Conservation (phyloP, 148 eudicot genomes). For the Camellia granthamiana region DNA sequence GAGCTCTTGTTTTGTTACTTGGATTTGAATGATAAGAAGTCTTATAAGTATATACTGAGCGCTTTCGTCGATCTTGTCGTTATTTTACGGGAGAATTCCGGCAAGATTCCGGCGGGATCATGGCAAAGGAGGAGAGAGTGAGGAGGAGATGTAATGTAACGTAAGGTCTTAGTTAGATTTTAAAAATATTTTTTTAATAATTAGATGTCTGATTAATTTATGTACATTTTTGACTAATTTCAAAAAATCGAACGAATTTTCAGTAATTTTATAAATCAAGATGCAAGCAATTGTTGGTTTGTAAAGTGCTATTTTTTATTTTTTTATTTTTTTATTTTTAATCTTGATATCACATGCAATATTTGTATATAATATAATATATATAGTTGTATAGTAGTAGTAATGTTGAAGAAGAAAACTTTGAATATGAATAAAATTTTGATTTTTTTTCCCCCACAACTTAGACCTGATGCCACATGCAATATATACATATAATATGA, state of each 20-base stretch:
- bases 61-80: constrained; percentile 67
- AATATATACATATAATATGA: too few relatives aligned
- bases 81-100: constrained; percentile 24
- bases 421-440: background rate
- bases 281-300: too few relatives aligned
- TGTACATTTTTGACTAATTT: too few relatives aligned
- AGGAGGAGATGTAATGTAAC: background rate
- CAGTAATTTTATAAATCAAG: too few relatives aligned
- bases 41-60: constrained; percentile 50
- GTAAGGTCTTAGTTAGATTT: background rate
- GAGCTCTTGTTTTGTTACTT: constrained; percentile 66
- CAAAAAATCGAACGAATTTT: too few relatives aligned
- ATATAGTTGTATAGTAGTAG: background rate
- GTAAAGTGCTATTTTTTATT: too few relatives aligned
- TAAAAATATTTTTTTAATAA: too few relatives aligned
- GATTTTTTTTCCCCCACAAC: too few relatives aligned
- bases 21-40: constrained; percentile 66
- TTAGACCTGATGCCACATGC: too few relatives aligned
- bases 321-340: background rate
- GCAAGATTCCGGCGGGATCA: constrained; percentile 13
- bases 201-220: too few relatives aligned
- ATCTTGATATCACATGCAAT: background rate
- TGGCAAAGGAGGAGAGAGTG: background rate
- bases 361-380: background rate
- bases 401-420: background rate